Evolutionary conservation across 148 eudicot genomes (phyloP), one percentile per base, ranked within the genome.

Genomic region (Silene latifolia): DNA sequence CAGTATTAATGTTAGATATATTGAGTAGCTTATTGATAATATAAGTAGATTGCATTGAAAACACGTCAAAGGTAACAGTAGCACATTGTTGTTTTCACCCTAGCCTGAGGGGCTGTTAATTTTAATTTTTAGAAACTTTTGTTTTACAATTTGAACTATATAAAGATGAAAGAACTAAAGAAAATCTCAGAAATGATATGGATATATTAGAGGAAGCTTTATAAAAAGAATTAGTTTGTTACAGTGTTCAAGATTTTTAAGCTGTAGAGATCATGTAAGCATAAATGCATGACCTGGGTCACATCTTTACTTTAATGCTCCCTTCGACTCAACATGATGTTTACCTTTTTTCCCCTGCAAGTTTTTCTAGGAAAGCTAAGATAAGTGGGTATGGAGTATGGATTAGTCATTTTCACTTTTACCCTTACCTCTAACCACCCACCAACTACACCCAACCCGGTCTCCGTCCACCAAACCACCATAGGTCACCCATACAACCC

Each of bases 31-130:
- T 23, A 42, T 19, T 58, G 51, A 24, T 42, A 63, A 23, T 12
- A 56, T 32, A 54, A 72, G 68, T 13, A n/a, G 67, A 72, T 46
- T 79, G 77, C 60, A 27, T 67, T 73, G 11, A 32, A 18, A 39
- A 13, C 59, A 18, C n/a, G 44, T 42, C 23, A 20, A 46, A 32
- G 42, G 25, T 21, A 27, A 20, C 46, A 8, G 60, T n/a, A 72
- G 18, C 56, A 11, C 23, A 17, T 51, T 69, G 13, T 56, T 3
- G 29, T 20, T 9, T 14, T 27, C 29, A 27, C 29, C 65, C 64
- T 66, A 51, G 18, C 35, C 29, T 19, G 53, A 14, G 20, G 9
- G 15, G 10, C 13, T n/a, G 35, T 11, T 29, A 2, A 7, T 35
- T 19, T 66, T 13, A 11, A 59, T 51, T 25, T 24, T 15, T 23